These are phyloP conservation scores for Trypanosoma rangeli DNA, from an alignment of 208 protist genomes.

Conservation along the genomic window DNA sequence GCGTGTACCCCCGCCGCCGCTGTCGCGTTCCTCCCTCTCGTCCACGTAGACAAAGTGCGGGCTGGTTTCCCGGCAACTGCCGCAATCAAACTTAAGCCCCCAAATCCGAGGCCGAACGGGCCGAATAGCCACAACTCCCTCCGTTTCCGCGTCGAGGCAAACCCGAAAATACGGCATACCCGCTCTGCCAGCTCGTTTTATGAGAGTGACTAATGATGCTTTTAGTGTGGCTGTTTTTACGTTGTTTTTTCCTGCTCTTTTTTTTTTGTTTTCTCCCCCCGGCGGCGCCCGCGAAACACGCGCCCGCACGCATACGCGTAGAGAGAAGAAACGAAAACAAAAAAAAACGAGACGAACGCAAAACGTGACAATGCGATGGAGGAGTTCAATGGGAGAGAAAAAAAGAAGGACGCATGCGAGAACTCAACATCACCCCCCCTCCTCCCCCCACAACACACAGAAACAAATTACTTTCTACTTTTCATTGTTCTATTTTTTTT, in stretches of 20 bases:
- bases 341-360: not conserved
- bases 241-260: not conserved
- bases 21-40: conserved; percentile 37
- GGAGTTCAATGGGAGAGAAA: not conserved
- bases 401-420: not conserved
- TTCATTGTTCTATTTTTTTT: too few species aligned
- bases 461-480: too few species aligned
- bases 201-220: too few species aligned
- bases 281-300: too few species aligned
- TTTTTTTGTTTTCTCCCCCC: too few species aligned
- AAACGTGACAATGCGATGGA: not conserved
- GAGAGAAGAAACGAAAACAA: not conserved
- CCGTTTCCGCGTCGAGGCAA: conserved; percentile 51
- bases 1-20: conserved; percentile 51
- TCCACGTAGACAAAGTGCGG: conserved; percentile 56
- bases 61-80: conserved; percentile 50
- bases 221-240: not conserved
- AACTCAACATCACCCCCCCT: not conserved
- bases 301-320: not conserved
- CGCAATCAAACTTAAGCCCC: conserved; percentile 59
- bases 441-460: not conserved
- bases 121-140: conserved; percentile 43
- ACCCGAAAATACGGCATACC: conserved; percentile 64
- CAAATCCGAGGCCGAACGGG: conserved; percentile 38
- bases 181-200: conserved; percentile 1